Conservation (phyloP, 1,284 basidiomycete species). For the Malassezia cuniculi region DNA sequence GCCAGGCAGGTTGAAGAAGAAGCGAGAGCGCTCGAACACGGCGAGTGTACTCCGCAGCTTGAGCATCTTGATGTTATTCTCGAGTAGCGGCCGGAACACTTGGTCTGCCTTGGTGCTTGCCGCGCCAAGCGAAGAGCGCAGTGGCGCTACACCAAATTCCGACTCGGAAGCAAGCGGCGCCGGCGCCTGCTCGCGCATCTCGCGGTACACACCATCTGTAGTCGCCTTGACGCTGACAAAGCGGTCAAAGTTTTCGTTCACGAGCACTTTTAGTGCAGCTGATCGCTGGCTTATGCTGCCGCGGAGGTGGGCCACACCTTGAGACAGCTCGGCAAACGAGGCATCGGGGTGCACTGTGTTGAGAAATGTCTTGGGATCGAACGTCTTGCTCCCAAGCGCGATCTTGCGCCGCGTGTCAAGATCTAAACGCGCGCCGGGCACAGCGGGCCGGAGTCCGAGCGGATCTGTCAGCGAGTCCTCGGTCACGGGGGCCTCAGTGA, state of each 20-base stretch:
- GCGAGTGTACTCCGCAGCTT: slow-evolving; percentile 82
- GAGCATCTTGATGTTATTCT: slow-evolving; percentile 86
- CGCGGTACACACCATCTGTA: slow-evolving; percentile 74
- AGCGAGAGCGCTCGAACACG: slow-evolving; percentile 91
- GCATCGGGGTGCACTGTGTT: slow-evolving; percentile 88
- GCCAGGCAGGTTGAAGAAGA: slow-evolving; percentile 94
- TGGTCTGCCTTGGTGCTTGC: slow-evolving; percentile 82
- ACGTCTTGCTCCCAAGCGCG: slow-evolving; percentile 65
- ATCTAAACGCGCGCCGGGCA: slow-evolving; percentile 44
- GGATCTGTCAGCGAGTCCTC: slow-evolving; percentile 39
- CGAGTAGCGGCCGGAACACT: slow-evolving; percentile 87
- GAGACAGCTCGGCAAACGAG: slow-evolving; percentile 71
- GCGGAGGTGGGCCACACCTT: slow-evolving; percentile 42
- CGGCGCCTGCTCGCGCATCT: slow-evolving; percentile 62
- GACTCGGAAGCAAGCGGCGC: slow-evolving; percentile 63
- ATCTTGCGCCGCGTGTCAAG: slow-evolving; percentile 26
- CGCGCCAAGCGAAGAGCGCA: slow-evolving; percentile 52
- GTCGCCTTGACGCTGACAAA: slow-evolving; percentile 96
- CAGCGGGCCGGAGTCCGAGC: slow-evolving; percentile 45
- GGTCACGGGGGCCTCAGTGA: slow-evolving; percentile 16
- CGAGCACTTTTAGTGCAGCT: slow-evolving; percentile 81
- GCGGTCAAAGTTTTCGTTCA: slow-evolving; percentile 94
- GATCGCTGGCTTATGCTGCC: slow-evolving; percentile 51
- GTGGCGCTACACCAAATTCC: slow-evolving; percentile 69
- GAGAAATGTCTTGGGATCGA: slow-evolving; percentile 87